These are phyloP conservation scores for Blastocystis sp. DNA, from an alignment of 352 stramenopile species.

Conservation along the genomic window DNA sequence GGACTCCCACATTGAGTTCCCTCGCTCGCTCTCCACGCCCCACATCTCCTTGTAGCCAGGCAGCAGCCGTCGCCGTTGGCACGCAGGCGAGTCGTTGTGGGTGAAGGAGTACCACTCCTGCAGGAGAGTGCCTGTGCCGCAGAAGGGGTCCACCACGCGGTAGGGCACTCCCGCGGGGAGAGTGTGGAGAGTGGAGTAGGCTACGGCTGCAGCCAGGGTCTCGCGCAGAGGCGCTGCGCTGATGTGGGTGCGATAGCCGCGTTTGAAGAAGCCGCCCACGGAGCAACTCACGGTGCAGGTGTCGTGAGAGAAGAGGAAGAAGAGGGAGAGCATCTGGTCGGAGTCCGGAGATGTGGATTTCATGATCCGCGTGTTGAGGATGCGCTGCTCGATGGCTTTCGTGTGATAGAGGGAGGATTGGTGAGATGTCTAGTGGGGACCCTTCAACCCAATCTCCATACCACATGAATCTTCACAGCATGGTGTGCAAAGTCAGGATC, in stretches of 20 bases:
- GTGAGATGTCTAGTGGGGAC: slow-evolving; percentile 20
- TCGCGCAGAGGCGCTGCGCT: slow-evolving; percentile 16
- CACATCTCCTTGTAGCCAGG: slow-evolving; percentile 7
- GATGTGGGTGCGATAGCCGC: slow-evolving; percentile 24
- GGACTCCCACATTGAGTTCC: neutral
- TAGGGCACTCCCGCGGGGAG: neutral
- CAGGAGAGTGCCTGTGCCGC: slow-evolving; percentile 28
- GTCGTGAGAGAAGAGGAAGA: slow-evolving; percentile 28
- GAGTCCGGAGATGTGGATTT: neutral
- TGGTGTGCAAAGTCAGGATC: too few relatives aligned
- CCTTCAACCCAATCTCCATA: too few relatives aligned
- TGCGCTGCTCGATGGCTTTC: slow-evolving; percentile 37
- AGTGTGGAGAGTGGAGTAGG: neutral
- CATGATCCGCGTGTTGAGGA: neutral
- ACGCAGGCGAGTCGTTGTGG: neutral
- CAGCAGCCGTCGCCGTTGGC: slow-evolving; percentile 24
- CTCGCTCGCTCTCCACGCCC: too few relatives aligned
- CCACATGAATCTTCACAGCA: too few relatives aligned
- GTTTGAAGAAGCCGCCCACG: slow-evolving; percentile 43
- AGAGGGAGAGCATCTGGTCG: neutral
- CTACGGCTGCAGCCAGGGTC: slow-evolving; percentile 10
- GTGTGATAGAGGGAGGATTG: slow-evolving; percentile 39
- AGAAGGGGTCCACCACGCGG: slow-evolving; percentile 35
- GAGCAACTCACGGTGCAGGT: slow-evolving; percentile 23
- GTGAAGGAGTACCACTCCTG: slow-evolving; percentile 18